phyloP scores from a whole-genome alignment of 2,329 filamentous ascomycete species.

The Hypoxylon sp. region DNA sequence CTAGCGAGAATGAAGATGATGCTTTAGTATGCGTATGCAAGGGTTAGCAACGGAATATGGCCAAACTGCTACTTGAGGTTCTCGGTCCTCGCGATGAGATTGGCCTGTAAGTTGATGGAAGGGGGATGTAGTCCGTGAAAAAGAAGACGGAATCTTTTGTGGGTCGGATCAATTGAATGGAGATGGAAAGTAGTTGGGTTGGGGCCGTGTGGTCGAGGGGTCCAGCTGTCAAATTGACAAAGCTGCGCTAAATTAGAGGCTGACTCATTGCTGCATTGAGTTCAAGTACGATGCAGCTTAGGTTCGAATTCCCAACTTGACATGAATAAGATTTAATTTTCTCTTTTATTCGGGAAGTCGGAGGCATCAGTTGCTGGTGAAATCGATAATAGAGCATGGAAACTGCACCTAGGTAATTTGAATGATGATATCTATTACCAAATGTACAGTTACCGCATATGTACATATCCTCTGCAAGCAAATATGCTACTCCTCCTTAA shows the following conservation, averaged over 20 bases:
- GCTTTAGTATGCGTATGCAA: conserved; percentile 3
- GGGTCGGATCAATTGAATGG: conserved; percentile 24
- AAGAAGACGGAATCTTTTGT: conserved; percentile 29
- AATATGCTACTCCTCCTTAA: not conserved
- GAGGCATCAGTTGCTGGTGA: not conserved
- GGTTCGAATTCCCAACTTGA: conserved; percentile 27
- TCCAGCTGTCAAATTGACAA: conserved; percentile 6
- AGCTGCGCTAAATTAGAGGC: conserved; percentile 16
- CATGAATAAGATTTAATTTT: conserved; percentile 11
- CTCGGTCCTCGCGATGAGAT: conserved; percentile 10
- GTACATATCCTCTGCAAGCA: conserved; percentile 14
- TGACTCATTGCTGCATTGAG: conserved; percentile 26
- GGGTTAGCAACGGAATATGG: conserved; percentile 1
- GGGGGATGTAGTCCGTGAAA: conserved; percentile 38
- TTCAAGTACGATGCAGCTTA: not conserved
- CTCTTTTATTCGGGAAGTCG: not conserved
- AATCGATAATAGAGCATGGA: not conserved
- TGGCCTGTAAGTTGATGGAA: conserved; percentile 26
- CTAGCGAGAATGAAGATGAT: not conserved
- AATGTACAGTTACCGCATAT: not conserved
- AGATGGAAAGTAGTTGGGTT: conserved; percentile 14
- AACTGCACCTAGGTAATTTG: not conserved
- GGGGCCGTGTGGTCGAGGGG: conserved; percentile 29
- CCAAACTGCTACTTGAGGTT: conserved; percentile 2
- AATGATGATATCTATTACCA: not conserved